Evolutionary conservation across 1,139 yeast genomes (phyloP).

Genomic region (Hanseniaspora gamundiae): DNA sequence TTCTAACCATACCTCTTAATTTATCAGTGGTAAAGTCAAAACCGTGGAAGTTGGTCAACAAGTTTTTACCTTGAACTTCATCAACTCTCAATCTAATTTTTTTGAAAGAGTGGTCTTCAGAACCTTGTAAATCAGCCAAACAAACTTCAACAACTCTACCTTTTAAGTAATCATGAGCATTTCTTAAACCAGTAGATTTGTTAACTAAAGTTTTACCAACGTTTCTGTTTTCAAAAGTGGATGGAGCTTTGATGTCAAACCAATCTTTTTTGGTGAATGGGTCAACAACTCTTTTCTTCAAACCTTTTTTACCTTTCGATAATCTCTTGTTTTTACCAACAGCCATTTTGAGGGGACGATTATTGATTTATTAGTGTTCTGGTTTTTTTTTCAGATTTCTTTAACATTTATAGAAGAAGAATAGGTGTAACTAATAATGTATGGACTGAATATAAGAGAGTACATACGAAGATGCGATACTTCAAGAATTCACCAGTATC

Average conservation of each 20-base stretch:
- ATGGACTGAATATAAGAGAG: too few relatives aligned
- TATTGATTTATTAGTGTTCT: conserved; percentile 8
- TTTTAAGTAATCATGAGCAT: conserved; percentile 84
- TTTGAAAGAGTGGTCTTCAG: conserved; percentile 88
- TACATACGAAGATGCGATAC: too few relatives aligned
- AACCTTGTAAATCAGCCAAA: conserved; percentile 83
- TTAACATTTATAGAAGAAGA: background rate
- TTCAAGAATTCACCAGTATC: too few relatives aligned
- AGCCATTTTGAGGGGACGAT: conserved; percentile 43
- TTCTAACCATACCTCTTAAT: conserved; percentile 82
- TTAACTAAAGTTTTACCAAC: conserved; percentile 91
- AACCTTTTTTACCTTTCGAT: conserved; percentile 91
- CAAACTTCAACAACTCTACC: conserved; percentile 84
- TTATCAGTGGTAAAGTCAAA: conserved; percentile 85
- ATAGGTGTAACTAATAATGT: too few relatives aligned
- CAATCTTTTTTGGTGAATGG: conserved; percentile 94
- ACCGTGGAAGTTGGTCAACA: conserved; percentile 92
- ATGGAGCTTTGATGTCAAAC: conserved; percentile 92
- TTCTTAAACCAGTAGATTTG: conserved; percentile 88
- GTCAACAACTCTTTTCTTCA: conserved; percentile 92
- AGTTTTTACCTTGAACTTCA: conserved; percentile 87
- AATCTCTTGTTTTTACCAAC: conserved; percentile 95
- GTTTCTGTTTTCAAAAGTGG: conserved; percentile 86
- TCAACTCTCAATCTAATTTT: conserved; percentile 83
- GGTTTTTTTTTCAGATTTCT: background rate